phyloP scores from a whole-genome alignment of 2,329 filamentous ascomycete genomes.

The Fusarium papillatum region DNA sequence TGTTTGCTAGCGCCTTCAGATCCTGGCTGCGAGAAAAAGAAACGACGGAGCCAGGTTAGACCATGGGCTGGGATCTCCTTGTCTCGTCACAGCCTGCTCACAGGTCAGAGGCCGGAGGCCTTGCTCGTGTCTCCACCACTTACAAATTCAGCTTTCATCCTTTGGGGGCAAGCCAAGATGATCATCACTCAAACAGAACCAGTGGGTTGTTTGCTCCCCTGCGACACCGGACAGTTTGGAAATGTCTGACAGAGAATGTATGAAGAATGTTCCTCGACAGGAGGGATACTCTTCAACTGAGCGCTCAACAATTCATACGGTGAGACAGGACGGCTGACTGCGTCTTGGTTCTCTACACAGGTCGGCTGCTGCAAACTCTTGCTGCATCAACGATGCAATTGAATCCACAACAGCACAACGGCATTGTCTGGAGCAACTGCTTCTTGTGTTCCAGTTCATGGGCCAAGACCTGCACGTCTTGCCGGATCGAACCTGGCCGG shows the following conservation, averaged over 20 bases:
- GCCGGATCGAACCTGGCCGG: slow-evolving; percentile 10
- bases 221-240: slow-evolving; percentile 17
- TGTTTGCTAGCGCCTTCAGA: slow-evolving; percentile 24
- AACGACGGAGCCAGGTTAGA: slow-evolving; percentile 13
- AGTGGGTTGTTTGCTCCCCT: slow-evolving; percentile 1
- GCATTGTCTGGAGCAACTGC: neutral
- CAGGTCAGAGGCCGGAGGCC: neutral
- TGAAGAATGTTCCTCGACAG: neutral
- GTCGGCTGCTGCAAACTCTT: slow-evolving; percentile 10
- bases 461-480: slow-evolving; percentile 13
- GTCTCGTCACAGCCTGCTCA: neutral
- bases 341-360: slow-evolving; percentile 11
- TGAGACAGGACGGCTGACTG: neutral
- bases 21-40: slow-evolving; percentile 25
- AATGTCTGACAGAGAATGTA: neutral
- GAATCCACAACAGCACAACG: slow-evolving; percentile 1
- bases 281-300: neutral
- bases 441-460: neutral
- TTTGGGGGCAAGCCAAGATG: neutral
- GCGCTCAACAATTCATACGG: neutral
- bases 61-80: slow-evolving; percentile 15
- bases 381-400: slow-evolving; percentile 8
- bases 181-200: neutral
- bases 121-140: slow-evolving; percentile 7
- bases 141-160: neutral